Evolutionary conservation across 2,329 filamentous ascomycete genomes (phyloP), one percentile per base, ranked within the genome.

Genomic region (Onygenales sp.): DNA sequence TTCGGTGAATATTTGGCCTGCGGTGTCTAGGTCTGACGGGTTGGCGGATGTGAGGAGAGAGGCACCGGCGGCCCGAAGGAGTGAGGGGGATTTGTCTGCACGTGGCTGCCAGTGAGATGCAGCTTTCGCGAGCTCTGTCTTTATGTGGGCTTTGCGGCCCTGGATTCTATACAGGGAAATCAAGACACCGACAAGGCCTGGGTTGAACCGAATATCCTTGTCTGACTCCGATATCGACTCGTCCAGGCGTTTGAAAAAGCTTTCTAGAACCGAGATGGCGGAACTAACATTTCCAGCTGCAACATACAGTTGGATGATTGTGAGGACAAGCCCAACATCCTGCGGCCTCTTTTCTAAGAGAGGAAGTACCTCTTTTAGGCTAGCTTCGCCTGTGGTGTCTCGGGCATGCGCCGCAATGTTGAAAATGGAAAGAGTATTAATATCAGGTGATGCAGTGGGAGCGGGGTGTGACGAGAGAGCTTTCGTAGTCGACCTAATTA

Each of bases 31-130:
- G 59, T 95, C 87, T 13, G 85, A 78, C 0, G 76, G 66, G 47
- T 84, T 80, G 6, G 84, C 80, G 0, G 88, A 95, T 59, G 85
- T 83, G 47, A 96, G 81, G 8, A 97, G 80, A 47, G 89, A 84
- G 42, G 86, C 79, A n/a, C 88, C 92, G 6, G 91, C 89, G 52
- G 90, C 88, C 54, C 84, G 83, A 49, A 95, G 77, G 5, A 97
- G 80, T 0, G 86, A 80, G n/a, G 77, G 70, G 0, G 83, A 70
- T 58, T 74, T 67, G 59, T 79, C 75, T 58, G 78, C 74, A 59
- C 84, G 85, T 45, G 77, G 75, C 51, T 83, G 80, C 91, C 93
- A 97, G 71, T 94, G 85, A 11, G 79, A 75, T 9, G 89, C 88
- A 14, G 92, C 89, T 67, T 86, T 87, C 55, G 84, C 81, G 14